These are phyloP conservation scores for Raphanus raphanistrum DNA, from an alignment of 345 rosid genomes.

Conservation along the genomic window DNA sequence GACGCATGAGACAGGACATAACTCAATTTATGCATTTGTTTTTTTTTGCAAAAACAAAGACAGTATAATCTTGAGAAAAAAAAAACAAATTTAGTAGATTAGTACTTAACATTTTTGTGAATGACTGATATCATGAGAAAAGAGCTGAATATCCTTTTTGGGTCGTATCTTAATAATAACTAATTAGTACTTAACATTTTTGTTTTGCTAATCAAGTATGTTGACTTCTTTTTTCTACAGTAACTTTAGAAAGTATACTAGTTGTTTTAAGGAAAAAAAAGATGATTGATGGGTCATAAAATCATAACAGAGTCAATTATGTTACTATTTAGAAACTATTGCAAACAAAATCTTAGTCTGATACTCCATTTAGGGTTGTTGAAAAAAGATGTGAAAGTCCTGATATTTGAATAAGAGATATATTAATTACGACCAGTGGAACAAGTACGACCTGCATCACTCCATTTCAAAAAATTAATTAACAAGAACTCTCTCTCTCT, in stretches of 20 bases:
- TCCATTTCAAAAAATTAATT: constrained; percentile 13
- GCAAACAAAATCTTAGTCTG: not conserved
- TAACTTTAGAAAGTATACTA: not conserved
- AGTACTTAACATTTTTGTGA: not conserved
- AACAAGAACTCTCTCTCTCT: constrained; percentile 6
- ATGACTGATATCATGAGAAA: not conserved
- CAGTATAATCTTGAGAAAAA: not conserved
- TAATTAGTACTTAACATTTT: not conserved
- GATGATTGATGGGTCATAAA: not conserved
- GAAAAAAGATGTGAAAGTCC: not conserved
- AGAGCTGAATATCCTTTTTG: not conserved
- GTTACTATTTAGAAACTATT: not conserved
- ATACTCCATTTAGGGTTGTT: not conserved
- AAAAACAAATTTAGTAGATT: not conserved
- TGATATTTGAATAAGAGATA: not conserved
- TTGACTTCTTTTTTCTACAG: not conserved
- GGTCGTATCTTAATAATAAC: constrained; percentile 9
- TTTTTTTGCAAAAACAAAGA: not conserved
- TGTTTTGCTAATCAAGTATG: not conserved
- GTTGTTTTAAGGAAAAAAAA: not conserved
- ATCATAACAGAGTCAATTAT: not conserved
- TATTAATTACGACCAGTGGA: not conserved
- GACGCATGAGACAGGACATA: not conserved
- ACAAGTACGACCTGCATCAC: constrained; percentile 35
- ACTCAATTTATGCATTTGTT: too few relatives aligned